Conservation (phyloP, 805 yeast species). For the Debaryomyces tyrocola region DNA sequence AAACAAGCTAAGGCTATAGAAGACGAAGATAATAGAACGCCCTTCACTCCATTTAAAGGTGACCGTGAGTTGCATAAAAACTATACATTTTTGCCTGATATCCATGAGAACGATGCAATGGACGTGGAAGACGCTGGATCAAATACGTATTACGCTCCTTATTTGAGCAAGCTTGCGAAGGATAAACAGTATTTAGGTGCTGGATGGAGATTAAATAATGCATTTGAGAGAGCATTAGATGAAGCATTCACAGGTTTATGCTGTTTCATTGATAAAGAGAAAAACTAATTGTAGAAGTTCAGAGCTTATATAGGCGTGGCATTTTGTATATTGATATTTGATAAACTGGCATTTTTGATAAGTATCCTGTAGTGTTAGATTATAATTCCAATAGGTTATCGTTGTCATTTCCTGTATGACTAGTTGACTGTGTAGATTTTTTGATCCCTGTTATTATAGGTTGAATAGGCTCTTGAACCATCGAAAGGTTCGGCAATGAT, state of each 20-base stretch:
- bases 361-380: background rate
- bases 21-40: slow-evolving; percentile 34
- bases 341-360: background rate
- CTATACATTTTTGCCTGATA: slow-evolving; percentile 45
- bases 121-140: slow-evolving; percentile 16
- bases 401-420: background rate
- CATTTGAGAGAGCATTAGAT: slow-evolving; percentile 73
- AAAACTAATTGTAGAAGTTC: slow-evolving; percentile 7
- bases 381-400: slow-evolving; percentile 6
- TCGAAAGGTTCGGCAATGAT: background rate
- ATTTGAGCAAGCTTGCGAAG: slow-evolving; percentile 49
- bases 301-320: background rate
- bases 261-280: slow-evolving; percentile 62
- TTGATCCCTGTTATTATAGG: background rate
- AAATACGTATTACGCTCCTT: slow-evolving; percentile 45
- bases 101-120: slow-evolving; percentile 21
- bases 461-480: background rate
- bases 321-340: background rate
- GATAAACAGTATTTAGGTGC: slow-evolving; percentile 76
- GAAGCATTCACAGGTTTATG: slow-evolving; percentile 91
- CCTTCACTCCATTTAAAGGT: slow-evolving; percentile 94
- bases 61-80: slow-evolving; percentile 63
- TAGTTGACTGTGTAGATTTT: background rate
- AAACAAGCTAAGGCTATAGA: slow-evolving; percentile 22
- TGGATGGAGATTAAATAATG: slow-evolving; percentile 74